A percentile compares a stretch with the other conserved stretches of the same genome.
phyloP scores from a whole-genome alignment of 2,329 filamentous ascomycete species.

The Pseudogymnoascus sp. region DNA sequence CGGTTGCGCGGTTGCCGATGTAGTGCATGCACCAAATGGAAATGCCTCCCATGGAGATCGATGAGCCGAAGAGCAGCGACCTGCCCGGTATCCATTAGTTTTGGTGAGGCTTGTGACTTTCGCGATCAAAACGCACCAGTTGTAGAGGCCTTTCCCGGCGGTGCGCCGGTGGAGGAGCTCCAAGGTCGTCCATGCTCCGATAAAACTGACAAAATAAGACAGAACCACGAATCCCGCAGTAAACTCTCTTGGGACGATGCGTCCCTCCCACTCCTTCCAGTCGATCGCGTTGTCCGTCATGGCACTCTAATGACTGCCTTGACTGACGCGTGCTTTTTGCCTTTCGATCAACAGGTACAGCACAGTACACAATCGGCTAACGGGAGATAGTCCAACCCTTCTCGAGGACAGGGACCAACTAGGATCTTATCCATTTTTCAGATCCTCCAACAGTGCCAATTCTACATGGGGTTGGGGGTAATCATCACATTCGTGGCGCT shows the following conservation, averaged over 20 bases:
- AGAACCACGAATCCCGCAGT: slow-evolving; percentile 57
- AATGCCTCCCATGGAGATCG: slow-evolving; percentile 65
- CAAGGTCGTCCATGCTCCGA: slow-evolving; percentile 69
- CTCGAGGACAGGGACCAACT: background rate
- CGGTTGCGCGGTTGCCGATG: slow-evolving; percentile 71
- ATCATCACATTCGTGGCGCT: background rate
- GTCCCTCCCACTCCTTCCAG: slow-evolving; percentile 24
- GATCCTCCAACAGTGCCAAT: background rate
- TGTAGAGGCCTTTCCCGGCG: slow-evolving; percentile 57
- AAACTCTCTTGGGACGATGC: slow-evolving; percentile 41
- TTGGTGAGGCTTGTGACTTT: background rate
- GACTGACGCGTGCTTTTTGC: background rate
- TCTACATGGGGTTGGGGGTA: background rate
- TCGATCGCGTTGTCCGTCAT: slow-evolving; percentile 10
- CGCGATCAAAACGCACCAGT: slow-evolving; percentile 46
- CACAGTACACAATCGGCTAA: background rate
- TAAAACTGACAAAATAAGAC: slow-evolving; percentile 60
- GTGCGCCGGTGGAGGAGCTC: slow-evolving; percentile 74
- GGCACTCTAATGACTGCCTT: background rate
- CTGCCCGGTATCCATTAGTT: slow-evolving; percentile 29
- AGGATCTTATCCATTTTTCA: background rate
- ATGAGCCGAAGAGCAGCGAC: slow-evolving; percentile 53
- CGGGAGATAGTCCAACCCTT: background rate
- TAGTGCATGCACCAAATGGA: slow-evolving; percentile 75
- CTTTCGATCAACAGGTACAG: background rate